phyloP scores from a whole-genome alignment of 139 green algal genomes.

The Axilococcus clingmanii region DNA sequence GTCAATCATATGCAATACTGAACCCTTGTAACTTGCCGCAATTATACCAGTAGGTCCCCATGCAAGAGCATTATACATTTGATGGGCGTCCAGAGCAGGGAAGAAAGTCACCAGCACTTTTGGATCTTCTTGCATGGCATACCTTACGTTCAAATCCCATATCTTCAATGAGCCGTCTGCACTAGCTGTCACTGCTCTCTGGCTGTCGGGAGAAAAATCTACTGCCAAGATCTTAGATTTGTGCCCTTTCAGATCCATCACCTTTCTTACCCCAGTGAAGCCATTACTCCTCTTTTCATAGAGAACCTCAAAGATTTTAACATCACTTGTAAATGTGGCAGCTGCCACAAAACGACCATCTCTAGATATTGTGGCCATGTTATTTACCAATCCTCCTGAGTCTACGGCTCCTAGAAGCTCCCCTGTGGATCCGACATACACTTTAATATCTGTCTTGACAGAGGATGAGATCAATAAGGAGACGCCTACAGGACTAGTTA shows the following conservation, averaged over 20 bases:
- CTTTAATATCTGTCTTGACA: too few relatives aligned
- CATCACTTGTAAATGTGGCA: constrained; percentile 37
- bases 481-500: too few relatives aligned
- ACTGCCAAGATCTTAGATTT: not conserved
- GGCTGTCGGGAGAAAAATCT: constrained; percentile 31
- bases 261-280: constrained; percentile 19
- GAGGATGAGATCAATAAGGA: too few relatives aligned
- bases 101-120: constrained; percentile 6
- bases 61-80: not conserved
- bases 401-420: constrained; percentile 2
- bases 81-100: not conserved
- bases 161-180: constrained; percentile 21
- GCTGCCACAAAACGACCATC: constrained; percentile 33
- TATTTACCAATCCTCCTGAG: constrained; percentile 25
- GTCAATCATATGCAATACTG: constrained; percentile 2
- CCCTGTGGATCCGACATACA: not conserved
- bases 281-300: constrained; percentile 12
- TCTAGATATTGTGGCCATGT: constrained; percentile 17
- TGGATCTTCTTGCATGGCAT: constrained; percentile 21
- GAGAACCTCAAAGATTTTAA: constrained; percentile 33
- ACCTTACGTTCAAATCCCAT: constrained; percentile 39
- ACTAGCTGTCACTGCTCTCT: constrained; percentile 20
- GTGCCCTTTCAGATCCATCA: constrained; percentile 19
- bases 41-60: not conserved
- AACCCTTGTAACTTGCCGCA: not conserved